phyloP scores from a whole-genome alignment of 202 grass and related monocot species.

The Hordeum pubiflorum region DNA sequence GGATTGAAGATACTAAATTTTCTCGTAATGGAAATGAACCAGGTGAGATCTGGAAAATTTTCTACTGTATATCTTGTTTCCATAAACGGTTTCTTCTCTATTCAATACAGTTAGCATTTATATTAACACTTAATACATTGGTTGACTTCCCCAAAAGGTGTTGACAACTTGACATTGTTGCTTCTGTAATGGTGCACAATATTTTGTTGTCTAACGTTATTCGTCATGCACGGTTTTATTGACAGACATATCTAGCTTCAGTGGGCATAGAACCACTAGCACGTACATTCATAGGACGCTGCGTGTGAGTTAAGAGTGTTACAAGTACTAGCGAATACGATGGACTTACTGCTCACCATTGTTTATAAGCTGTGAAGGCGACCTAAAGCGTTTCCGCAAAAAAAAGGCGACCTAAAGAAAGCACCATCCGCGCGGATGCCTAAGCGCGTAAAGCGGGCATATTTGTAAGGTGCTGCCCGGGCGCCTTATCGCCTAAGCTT shows the following conservation, averaged over 20 bases:
- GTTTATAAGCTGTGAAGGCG: too few species aligned
- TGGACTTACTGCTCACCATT: neutral
- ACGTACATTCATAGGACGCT: neutral
- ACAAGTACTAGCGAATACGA: neutral
- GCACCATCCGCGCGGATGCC: too few species aligned
- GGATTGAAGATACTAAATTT: conserved; percentile 91
- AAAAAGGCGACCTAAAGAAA: too few species aligned
- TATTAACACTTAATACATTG: conserved; percentile 8
- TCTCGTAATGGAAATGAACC: conserved; percentile 92
- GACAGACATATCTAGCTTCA: neutral
- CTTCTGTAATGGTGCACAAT: neutral
- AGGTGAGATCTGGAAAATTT: conserved; percentile 42
- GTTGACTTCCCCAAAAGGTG: neutral
- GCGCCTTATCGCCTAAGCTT: too few species aligned
- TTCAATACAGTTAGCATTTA: neutral
- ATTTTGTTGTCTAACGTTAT: conserved; percentile 2
- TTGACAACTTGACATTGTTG: neutral
- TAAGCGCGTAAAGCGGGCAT: too few species aligned
- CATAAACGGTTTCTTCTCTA: neutral
- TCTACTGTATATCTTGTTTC: conserved; percentile 2
- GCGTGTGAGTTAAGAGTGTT: neutral
- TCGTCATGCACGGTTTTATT: neutral
- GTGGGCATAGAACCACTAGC: neutral
- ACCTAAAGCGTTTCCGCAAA: too few species aligned
- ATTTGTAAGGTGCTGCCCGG: too few species aligned